Evolutionary conservation across 2,329 filamentous ascomycete genomes (phyloP), one percentile per base, ranked within the genome.

Genomic region (Aureobasidium lini): DNA sequence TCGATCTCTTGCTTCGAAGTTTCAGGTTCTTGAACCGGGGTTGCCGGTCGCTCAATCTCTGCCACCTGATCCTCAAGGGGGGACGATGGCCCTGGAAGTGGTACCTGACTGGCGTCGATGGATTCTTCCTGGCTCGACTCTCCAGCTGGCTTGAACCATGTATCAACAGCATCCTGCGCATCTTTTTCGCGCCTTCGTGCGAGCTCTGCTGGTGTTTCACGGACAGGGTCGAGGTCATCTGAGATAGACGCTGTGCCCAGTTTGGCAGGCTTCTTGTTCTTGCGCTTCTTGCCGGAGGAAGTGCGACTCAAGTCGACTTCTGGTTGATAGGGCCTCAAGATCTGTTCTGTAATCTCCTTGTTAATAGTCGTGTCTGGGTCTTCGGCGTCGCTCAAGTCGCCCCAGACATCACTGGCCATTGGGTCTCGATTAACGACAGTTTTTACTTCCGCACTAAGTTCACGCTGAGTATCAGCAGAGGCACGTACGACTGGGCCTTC

Each of bases 81-180:
- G 1, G 11, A n/a, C 13, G 29, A 28, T 6, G 44, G 7, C n/a
- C 32, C 34, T 23, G 43, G 34, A 34, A 58, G 7, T 3, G 40
- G 18, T 9, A 46, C 37, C 11, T 23, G n/a, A n/a, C 40, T 37
- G 13, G 40, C 31, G 16, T 23, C 31, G 9, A 29, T 2, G 5
- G 13, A 3, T 3, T 6, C 2, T 29, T 29, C 52, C 8, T 56
- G 11, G 3, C 4, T 28, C 4, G 8, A 23, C 36, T 43, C 28
- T 18, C 46, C 23, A 3, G 37, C 16, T n/a, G 59, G 57, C n/a
- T 58, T 57, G 36, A 68, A 68, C 66, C 68, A 69, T 1, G 62
- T 63, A 4, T 66, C 66, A 8, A 70, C 61, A 3, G 67, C 67
- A 59, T 68, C 66, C 16, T 62, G 63, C 8, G 68, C 65, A 59